Evolutionary conservation across 345 rosid genomes (phyloP), one percentile per base, ranked within the genome.

Genomic region (Boechera retrofracta): DNA sequence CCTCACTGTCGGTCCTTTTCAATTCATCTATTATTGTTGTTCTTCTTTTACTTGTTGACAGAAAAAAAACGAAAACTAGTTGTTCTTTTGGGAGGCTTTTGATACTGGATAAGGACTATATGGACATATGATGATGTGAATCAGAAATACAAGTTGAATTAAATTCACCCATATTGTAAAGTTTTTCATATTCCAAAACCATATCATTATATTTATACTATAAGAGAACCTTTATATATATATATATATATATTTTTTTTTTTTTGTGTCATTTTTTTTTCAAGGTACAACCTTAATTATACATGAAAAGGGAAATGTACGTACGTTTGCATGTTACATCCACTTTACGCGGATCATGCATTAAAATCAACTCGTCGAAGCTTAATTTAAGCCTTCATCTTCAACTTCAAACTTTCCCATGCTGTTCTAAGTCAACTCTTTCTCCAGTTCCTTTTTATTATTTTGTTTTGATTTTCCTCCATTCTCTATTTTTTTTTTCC

Each of bases 251-350:
- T 16, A 16, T 16, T 16, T 16, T 16, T 16, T 16, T 16, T 16
- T 16, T 16, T 16, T 16, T 16, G 16, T 16, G 16, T 16, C 24
- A 21, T 21, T 21, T 21, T 21, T 38, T 18, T 48, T 11, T 42
- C 21, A 57, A 29, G 42, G 55, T 29, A 56, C 55, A 63, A 51
- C 39, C 42, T 38, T 38, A 51, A 44, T 6, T 1, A 8, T 61
- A 60, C 26, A 51, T 10, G 54, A 69, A 67, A 41, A 60, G 26
- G 21, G 74, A 4, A 68, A 53, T 31, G 64, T 44, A 77, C 75
- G 65, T 52, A 62, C 66, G 35, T n/a, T 21, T 64, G 72, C 80
- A 77, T 77, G 80, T 63, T 70, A 77, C 59, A 55, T 61, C 69
- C 74, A 61, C 29, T 52, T 51, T 32, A 69, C 48, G 57, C 79